These are phyloP conservation scores for Rhytidiadelphus loreus DNA, from an alignment of 225 moss, liverwort and hornwort species.

Conservation along the genomic window DNA sequence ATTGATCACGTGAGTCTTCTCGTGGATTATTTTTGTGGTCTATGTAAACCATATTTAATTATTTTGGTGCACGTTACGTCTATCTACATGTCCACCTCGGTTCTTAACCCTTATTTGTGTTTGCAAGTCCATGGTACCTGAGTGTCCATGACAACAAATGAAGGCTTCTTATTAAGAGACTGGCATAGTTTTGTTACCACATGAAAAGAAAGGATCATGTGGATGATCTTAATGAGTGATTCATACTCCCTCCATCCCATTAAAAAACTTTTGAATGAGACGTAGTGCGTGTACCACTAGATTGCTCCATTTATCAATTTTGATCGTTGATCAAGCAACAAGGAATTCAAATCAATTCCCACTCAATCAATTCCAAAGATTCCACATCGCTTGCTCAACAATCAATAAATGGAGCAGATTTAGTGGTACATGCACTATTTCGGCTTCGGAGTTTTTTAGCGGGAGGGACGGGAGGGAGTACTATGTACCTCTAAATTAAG, in stretches of 20 bases:
- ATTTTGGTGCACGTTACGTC: background rate
- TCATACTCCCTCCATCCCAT: too few relatives aligned
- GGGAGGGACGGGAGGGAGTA: background rate
- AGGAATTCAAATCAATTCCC: too few relatives aligned
- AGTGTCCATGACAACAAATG: background rate
- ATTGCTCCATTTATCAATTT: too few relatives aligned
- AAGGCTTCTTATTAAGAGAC: background rate
- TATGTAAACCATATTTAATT: background rate
- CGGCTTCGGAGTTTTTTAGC: too few relatives aligned
- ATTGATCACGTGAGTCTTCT: background rate
- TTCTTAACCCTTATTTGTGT: background rate
- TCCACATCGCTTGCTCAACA: too few relatives aligned
- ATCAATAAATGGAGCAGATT: too few relatives aligned
- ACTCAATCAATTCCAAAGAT: too few relatives aligned
- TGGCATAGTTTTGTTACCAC: background rate
- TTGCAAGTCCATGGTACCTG: rapidly evolving
- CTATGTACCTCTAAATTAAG: background rate
- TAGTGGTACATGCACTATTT: too few relatives aligned
- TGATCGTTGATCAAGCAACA: too few relatives aligned
- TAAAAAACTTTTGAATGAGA: too few relatives aligned
- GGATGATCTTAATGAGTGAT: too few relatives aligned
- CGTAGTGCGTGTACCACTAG: too few relatives aligned
- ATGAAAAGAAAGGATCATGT: background rate
- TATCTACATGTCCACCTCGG: background rate
- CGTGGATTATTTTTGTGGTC: background rate